Percentiles rank a stretch among this genome's conserved stretches.
Conservation (phyloP, 2,329 filamentous ascomycete species). For the Aspergillus sp. region DNA sequence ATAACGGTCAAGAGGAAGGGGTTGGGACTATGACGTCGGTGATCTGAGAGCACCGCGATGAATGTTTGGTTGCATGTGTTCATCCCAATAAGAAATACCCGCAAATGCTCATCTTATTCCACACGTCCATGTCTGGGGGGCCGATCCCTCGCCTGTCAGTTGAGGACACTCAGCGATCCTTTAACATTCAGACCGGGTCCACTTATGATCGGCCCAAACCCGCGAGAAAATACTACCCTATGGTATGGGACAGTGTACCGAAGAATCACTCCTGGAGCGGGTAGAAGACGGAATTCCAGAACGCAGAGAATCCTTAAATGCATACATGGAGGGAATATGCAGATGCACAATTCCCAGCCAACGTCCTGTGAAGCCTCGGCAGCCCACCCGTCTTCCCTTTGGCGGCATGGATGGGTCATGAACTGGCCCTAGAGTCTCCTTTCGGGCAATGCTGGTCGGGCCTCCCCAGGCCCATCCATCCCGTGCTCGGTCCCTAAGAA, state of each 20-base stretch:
- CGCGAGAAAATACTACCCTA: not conserved
- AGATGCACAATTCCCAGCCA: not conserved
- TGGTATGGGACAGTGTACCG: not conserved
- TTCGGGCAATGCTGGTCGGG: not conserved
- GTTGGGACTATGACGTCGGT: not conserved
- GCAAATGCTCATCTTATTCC: not conserved
- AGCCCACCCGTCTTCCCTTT: not conserved
- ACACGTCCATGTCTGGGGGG: not conserved
- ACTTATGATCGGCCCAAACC: constrained; percentile 1
- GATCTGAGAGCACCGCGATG: not conserved
- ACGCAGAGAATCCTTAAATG: not conserved
- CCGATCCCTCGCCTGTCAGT: not conserved
- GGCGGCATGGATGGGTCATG: not conserved
- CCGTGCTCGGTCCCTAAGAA: not conserved
- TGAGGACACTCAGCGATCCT: not conserved
- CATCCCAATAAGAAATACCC: not conserved
- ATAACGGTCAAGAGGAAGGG: not conserved
- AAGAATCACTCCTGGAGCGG: too few species aligned
- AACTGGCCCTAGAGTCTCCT: constrained; percentile 1
- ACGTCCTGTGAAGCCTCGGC: not conserved
- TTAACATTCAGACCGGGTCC: not conserved
- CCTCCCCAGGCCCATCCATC: not conserved
- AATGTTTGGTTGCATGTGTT: not conserved
- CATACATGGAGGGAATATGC: not conserved
- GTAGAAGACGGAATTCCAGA: not conserved